Conservation (phyloP, 2,329 filamentous ascomycete species). For the Cytospora piceae region DNA sequence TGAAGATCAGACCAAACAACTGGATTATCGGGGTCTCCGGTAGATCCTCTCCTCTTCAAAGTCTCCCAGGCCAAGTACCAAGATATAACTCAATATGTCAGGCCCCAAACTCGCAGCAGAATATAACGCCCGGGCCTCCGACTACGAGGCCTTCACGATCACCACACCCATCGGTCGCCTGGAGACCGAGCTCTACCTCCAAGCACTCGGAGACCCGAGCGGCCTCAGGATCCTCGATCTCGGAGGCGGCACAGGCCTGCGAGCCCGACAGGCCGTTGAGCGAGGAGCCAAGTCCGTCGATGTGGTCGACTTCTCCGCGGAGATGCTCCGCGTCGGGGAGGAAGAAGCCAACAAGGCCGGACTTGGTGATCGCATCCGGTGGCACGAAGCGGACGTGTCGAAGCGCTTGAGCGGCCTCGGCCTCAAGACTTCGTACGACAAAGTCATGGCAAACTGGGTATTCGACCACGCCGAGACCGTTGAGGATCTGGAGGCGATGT, state of each 20-base stretch:
- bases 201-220: conserved; percentile 35
- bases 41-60: no score
- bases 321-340: conserved; percentile 35
- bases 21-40: no score
- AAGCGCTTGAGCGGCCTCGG: conserved; percentile 25
- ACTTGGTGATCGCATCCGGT: conserved; percentile 25
- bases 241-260: conserved; percentile 38
- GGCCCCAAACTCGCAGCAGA: not conserved
- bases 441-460: conserved; percentile 33
- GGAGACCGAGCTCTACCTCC: conserved; percentile 29
- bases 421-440: conserved; percentile 29
- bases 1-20: no score
- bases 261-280: conserved; percentile 36
- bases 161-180: conserved; percentile 20
- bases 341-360: conserved; percentile 8
- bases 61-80: no score
- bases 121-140: not conserved
- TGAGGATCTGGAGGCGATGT: conserved; percentile 30
- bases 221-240: conserved; percentile 38
- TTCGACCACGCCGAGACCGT: conserved; percentile 29
- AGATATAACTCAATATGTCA: no score
- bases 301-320: conserved; percentile 37
- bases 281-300: conserved; percentile 36
- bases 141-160: conserved; percentile 10
- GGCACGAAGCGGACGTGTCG: conserved; percentile 30